A percentile compares a stretch with the other conserved stretches of the same genome.
Evolutionary conservation across 164 flowering plant genomes (phyloP).

Genomic region (Stephania cephalantha): DNA sequence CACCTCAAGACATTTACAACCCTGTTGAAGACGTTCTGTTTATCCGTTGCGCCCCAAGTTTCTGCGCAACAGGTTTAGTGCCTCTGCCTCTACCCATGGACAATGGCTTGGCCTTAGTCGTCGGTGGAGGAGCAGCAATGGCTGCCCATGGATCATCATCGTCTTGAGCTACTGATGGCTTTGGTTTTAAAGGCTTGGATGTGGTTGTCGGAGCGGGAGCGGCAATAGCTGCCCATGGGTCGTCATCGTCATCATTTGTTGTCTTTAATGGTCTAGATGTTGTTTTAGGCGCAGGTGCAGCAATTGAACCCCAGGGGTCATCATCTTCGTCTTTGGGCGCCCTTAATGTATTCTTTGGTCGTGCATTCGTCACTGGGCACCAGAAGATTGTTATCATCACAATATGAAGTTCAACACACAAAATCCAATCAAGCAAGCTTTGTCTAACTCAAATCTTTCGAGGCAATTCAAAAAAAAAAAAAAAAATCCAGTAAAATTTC

Average conservation of each 20-base stretch:
- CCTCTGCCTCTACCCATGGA: conserved; percentile 70
- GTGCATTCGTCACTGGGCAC: conserved; percentile 35
- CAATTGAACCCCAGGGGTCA: conserved; percentile 51
- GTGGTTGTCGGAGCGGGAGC: conserved; percentile 67
- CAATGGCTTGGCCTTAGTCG: conserved; percentile 71
- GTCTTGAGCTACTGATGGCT: conserved; percentile 27
- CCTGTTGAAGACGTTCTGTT: conserved; percentile 62
- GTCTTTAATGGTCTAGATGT: conserved; percentile 5
- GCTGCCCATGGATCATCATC: conserved; percentile 88
- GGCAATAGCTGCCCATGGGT: conserved; percentile 50
- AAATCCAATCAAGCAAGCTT: neutral
- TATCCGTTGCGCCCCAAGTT: conserved; percentile 81
- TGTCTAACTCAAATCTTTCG: neutral
- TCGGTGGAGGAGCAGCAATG: conserved; percentile 94
- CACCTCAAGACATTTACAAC: conserved; percentile 22
- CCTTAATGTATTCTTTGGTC: conserved; percentile 40
- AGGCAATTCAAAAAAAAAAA: too few species aligned
- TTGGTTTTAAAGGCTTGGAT: conserved; percentile 51
- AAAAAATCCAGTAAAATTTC: neutral
- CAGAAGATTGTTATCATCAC: conserved; percentile 1
- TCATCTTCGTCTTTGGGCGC: conserved; percentile 48
- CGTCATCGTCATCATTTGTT: conserved; percentile 17
- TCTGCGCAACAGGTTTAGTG: conserved; percentile 54
- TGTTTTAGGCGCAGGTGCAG: conserved; percentile 6
- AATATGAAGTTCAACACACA: neutral